Base-by-base conservation (phyloP, 768 basidiomycete species). In the Kwoniella sp. region DNA sequence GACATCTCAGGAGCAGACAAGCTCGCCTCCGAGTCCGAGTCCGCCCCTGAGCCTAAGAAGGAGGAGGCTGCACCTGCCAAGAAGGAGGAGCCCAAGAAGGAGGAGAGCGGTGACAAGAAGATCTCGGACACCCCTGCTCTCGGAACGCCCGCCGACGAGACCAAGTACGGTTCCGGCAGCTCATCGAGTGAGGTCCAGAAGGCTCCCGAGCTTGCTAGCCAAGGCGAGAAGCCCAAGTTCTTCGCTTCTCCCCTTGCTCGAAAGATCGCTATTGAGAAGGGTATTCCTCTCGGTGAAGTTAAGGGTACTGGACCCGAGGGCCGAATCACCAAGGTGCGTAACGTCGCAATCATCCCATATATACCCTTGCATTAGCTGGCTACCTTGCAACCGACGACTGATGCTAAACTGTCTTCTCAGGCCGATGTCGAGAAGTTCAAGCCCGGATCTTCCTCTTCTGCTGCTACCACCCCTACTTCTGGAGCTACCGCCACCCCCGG, bases 161-260 rank as follows among this genome's bases (percentile, higher is more conserved):
- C 64, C 29, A 74, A 71, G 62, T 73, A 70, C 61, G 77, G 78
- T 30, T 59, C 65, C 13, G 77, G 76, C 44, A 68, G 66, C 33
- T 70, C 58, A 27, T 66, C 65, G 22, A 69, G 65, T 27, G 70
- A 67, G 29, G 70, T 61, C 1, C 68, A 63, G 44, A 77, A 79
- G 68, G 65, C 69, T 25, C 77, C 78, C 1, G 64, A 68, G 55
- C 62, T 70, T 57, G 51, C 58, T 15, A 55, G 60, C 15, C 59
- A 73, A 37, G 70, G 71, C 26, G 78, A 79, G 51, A 78, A 71
- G 64, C 77, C 77, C 21, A 79, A 70, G 56, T 77, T 98, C 83
- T 95, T 95, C 77, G 96, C 94, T 15, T 89, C 90, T 27, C 95
- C 96, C 29, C 85, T 96, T 69, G 96, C 96, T 48, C 96, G 96